Conservation (phyloP, 768 basidiomycete species). For the Fibroporia radiculosa region DNA sequence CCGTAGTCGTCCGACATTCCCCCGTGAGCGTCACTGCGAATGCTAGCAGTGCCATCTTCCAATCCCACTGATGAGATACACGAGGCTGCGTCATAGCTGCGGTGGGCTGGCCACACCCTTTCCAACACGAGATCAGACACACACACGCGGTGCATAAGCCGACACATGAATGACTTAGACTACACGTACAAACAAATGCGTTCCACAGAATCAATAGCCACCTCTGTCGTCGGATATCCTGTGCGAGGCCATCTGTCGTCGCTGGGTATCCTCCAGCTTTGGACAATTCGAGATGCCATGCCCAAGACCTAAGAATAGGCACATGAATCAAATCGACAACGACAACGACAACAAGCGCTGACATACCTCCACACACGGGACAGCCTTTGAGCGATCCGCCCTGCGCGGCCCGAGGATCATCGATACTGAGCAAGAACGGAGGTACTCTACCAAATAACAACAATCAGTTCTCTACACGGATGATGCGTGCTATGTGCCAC, state of each 20-base stretch:
- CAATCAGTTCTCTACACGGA: slow-evolving; percentile 1
- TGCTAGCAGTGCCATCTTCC: too few relatives aligned
- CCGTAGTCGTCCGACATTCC: too few relatives aligned
- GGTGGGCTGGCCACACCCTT: too few relatives aligned
- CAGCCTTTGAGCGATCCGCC: slow-evolving; percentile 81
- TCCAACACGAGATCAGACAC: not conserved
- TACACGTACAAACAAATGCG: not conserved
- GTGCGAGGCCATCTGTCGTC: slow-evolving; percentile 86
- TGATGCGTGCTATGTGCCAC: slow-evolving; percentile 19
- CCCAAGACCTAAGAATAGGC: slow-evolving; percentile 59
- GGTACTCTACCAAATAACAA: slow-evolving; percentile 60
- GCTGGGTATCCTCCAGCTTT: slow-evolving; percentile 89
- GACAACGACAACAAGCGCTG: not conserved
- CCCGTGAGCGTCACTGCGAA: too few relatives aligned
- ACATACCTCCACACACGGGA: slow-evolving; percentile 87
- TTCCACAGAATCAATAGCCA: slow-evolving; percentile 21
- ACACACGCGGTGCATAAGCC: not conserved
- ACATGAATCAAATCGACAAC: not conserved
- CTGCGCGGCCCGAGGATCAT: slow-evolving; percentile 80
- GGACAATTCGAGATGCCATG: slow-evolving; percentile 94
- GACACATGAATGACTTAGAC: not conserved
- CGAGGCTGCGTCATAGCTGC: too few relatives aligned
- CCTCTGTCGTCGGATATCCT: slow-evolving; percentile 62
- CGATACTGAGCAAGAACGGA: slow-evolving; percentile 82
- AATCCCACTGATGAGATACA: too few relatives aligned